Evolutionary conservation across 495 filamentous ascomycete species (phyloP), one percentile per base, ranked within the genome.

Genomic region (Trichocladium uniseriatum): DNA sequence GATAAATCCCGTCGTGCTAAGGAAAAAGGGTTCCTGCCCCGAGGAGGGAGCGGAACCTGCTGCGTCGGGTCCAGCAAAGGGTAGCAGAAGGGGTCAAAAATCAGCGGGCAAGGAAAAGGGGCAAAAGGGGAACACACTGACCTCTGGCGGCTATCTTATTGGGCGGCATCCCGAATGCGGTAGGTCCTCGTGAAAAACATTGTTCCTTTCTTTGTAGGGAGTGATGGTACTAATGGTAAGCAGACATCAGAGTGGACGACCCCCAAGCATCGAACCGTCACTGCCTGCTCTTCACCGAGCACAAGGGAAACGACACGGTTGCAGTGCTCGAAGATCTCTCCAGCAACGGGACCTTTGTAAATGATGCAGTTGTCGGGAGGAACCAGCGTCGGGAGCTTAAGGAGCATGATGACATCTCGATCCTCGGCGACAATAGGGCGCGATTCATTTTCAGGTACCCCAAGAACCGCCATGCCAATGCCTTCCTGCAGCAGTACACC

Each of bases 291-390:
- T 99, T 95, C 60, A 79, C 77, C 32, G 94, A 97, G 69, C 86
- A 87, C 55, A 84, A 81, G 56, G 81, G 81, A 29, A 85, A 85
- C n/a, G 82, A 85, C 49, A 69, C 79, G 0, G 70, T 94, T 22
- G 94, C 89, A 5, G 74, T 96, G 5, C 57, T 99, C 11, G 91
- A 96, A 61, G 92, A 99, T 64, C 73, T 96, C 14, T 97, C 94
- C 16, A 91, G 81, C 61, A 99, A 99, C 65, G 92, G 92, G 8
- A 99, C 94, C 2, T 96, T 88, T 63, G 83, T 99, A 44, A 96
- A 96, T 59, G 87, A 95, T 54, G 84, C 84, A 4, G 74, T 94
- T 28, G 79, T 99, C 29, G 91, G 91, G 13, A 82, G 92, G 39
- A 99, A 97, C 63, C 86, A 94, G 56, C 77, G 88, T 40, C 80